Percentiles rank a stretch among this genome's conserved stretches.
Conservation (phyloP, 2,329 filamentous ascomycete species). For the Apiospora arundinis region DNA sequence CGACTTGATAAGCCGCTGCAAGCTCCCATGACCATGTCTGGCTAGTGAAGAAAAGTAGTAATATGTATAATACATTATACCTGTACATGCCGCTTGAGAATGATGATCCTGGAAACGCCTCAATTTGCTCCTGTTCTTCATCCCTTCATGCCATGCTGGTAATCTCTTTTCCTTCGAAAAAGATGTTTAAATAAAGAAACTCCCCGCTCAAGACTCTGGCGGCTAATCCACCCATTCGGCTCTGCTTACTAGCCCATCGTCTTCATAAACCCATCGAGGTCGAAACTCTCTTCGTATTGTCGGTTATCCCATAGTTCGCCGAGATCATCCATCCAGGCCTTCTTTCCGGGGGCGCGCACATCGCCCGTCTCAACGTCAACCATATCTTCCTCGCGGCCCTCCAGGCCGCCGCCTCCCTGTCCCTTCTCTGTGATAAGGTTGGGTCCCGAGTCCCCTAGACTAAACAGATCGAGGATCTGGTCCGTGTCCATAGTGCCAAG, state of each 20-base stretch:
- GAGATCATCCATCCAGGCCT: slow-evolving; percentile 91
- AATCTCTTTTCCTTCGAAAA: not conserved
- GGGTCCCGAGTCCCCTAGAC: slow-evolving; percentile 79
- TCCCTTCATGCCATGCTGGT: not conserved
- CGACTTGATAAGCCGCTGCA: not conserved
- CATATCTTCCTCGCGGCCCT: slow-evolving; percentile 80
- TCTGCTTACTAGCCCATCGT: slow-evolving; percentile 67
- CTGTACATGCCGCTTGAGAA: slow-evolving; percentile 15
- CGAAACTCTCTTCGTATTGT: slow-evolving; percentile 98
- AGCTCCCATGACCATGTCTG: not conserved
- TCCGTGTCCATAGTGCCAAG: slow-evolving; percentile 95
- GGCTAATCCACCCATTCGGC: not conserved
- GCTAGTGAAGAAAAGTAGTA: not conserved
- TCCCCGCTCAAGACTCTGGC: not conserved
- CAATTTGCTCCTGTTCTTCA: not conserved
- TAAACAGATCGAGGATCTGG: slow-evolving; percentile 96
- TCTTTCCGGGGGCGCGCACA: slow-evolving; percentile 92
- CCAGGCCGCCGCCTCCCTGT: slow-evolving; percentile 58
- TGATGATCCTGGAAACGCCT: not conserved
- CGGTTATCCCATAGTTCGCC: slow-evolving; percentile 97
- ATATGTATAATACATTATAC: slow-evolving; percentile 21
- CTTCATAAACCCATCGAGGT: slow-evolving; percentile 92
- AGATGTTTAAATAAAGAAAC: not conserved
- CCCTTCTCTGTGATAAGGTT: slow-evolving; percentile 68
- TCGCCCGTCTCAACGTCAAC: slow-evolving; percentile 93